Base-by-base conservation (phyloP, 805 yeast species). In the Lachancea meyersii region DNA sequence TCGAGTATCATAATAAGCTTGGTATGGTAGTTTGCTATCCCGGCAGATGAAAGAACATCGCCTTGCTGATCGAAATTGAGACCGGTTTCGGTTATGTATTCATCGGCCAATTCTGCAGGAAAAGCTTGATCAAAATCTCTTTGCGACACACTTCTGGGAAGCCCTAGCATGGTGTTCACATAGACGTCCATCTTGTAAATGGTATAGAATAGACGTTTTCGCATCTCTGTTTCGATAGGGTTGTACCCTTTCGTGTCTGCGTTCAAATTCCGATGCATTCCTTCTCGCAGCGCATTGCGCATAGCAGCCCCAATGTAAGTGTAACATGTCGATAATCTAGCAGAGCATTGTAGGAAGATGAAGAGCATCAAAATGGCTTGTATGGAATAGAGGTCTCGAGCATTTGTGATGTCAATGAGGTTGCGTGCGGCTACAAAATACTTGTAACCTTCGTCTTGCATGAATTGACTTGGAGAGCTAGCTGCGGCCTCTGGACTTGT, bases 151-250 rank as follows among this genome's bases (percentile, higher is more conserved):
- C 71, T 64, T 49, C 91, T 71, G 0, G 97, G 97, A 38, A 88
- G 68, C 1, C 96, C 96, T 49, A 89, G 61, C 76, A 88, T 80
- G 3, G 96, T 85, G 60, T 87, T 86, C 45, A 88, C 85, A 58
- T 89, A 89, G 31, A 87, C 79, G 60, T 89, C 96, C 85, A 88
- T 76, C 59, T 89, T 88, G 61, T 85, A 82, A 46, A 89, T 82
- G 0, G 96, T 85, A 80, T 86, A 88, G 59, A 88, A 88, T 22
- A 88, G 67, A 48, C 96, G 72, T 60, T 87, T 89, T 44, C 95
- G 71, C 38, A 87, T 84, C 57, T 89, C 96, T 28, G 82, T 71
- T 58, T 84, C 95, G 39, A 89, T 81, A 0, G 89, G 62, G 72
- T 65, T 63, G 70, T 80, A 45, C 60, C 72, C 55, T 1, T 63